Percentiles rank a stretch among this genome's conserved stretches.
Conservation (phyloP, 192 early-diverging fungal genomes). For the Coemansia sp. region DNA sequence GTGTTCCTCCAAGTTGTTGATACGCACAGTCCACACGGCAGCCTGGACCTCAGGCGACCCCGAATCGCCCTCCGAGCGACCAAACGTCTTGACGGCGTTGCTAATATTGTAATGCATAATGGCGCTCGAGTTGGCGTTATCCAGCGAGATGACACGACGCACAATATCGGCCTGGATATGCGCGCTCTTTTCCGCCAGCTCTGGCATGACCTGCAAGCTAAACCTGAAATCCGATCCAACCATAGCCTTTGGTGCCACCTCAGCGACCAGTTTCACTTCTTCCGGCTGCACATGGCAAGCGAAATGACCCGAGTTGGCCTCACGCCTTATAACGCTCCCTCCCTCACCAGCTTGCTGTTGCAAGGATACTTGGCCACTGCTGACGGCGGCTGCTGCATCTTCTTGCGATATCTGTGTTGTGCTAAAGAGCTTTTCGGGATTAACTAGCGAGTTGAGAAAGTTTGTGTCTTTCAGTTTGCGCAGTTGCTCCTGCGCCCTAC, state of each 20-base stretch:
- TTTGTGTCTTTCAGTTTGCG: slow-evolving; percentile 50
- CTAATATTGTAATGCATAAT: slow-evolving; percentile 76
- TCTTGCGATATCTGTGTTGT: slow-evolving; percentile 53
- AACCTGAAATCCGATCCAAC: slow-evolving; percentile 14
- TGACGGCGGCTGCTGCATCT: slow-evolving; percentile 14
- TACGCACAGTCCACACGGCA: slow-evolving; percentile 86
- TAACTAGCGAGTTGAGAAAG: slow-evolving; percentile 56
- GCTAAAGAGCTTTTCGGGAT: slow-evolving; percentile 37
- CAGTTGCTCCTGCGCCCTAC: slow-evolving; percentile 37
- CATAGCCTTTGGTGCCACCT: slow-evolving; percentile 44
- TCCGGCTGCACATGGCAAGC: slow-evolving; percentile 26
- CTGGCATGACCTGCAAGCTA: slow-evolving; percentile 17
- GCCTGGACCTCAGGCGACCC: slow-evolving; percentile 96
- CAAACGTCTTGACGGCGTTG: slow-evolving; percentile 77
- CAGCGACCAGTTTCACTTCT: slow-evolving; percentile 35
- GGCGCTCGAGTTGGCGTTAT: slow-evolving; percentile 79
- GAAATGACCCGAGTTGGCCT: slow-evolving; percentile 39
- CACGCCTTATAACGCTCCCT: slow-evolving; percentile 26
- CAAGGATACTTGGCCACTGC: background rate
- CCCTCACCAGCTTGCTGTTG: background rate
- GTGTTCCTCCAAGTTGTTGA: slow-evolving; percentile 85
- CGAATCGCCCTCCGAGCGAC: slow-evolving; percentile 76
- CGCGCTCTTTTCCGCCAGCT: slow-evolving; percentile 18
- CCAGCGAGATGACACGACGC: slow-evolving; percentile 73
- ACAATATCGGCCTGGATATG: slow-evolving; percentile 62